A percentile compares a stretch with the other conserved stretches of the same genome.
phyloP scores from a whole-genome alignment of 192 early-diverging fungal genomes.

The Geranomyces michiganensis region DNA sequence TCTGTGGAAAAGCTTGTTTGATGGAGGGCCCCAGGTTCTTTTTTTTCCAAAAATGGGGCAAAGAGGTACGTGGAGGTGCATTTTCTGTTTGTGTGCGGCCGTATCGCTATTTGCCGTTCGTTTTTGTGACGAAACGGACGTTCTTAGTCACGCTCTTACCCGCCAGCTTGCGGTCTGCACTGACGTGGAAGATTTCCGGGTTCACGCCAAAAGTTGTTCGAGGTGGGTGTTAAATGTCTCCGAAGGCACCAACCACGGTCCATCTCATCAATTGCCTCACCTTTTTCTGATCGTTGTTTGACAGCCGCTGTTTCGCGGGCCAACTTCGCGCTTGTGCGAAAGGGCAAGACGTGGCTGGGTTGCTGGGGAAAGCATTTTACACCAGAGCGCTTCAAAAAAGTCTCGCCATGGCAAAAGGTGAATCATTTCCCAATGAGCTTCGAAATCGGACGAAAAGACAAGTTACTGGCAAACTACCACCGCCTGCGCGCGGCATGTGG shows the following conservation, averaged over 20 bases:
- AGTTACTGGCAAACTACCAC: conserved; percentile 29
- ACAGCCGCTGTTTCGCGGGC: conserved; percentile 40
- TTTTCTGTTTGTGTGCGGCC: background rate
- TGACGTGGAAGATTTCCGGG: conserved; percentile 50
- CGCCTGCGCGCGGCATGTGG: background rate
- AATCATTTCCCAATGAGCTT: conserved; percentile 60
- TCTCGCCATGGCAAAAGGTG: conserved; percentile 54
- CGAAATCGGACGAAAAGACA: conserved; percentile 55
- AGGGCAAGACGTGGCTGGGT: conserved; percentile 46
- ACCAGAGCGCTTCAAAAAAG: conserved; percentile 40
- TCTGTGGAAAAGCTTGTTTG: conserved; percentile 5
- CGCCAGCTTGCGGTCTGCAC: conserved; percentile 20
- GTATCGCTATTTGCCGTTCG: too few species aligned
- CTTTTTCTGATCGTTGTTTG: background rate
- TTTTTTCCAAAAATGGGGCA: conserved; percentile 2
- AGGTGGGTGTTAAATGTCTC: conserved; percentile 22
- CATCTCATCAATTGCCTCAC: background rate
- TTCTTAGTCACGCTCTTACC: conserved; percentile 29
- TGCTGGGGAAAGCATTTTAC: conserved; percentile 54
- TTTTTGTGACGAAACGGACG: too few species aligned
- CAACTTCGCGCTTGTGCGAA: conserved; percentile 45
- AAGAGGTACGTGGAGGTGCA: background rate
- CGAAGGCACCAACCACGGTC: background rate
- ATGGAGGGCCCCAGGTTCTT: background rate
- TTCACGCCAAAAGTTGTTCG: conserved; percentile 51